phyloP scores from a whole-genome alignment of 306 rosid species.

The Cucurbita argyrosperma region DNA sequence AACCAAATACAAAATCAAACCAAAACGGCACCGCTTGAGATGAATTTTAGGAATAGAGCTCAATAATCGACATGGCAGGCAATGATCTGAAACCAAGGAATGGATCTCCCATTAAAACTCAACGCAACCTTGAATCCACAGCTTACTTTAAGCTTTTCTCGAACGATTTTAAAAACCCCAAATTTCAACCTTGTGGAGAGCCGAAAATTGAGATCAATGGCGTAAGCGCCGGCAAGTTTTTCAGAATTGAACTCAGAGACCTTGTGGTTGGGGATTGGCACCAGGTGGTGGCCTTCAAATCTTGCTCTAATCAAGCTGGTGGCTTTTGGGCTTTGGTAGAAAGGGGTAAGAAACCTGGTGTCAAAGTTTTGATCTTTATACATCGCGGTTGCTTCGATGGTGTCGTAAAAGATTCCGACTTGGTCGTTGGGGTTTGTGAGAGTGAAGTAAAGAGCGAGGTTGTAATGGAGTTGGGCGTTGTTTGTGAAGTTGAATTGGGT shows the following conservation, averaged over 20 bases:
- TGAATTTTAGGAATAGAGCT: not conserved
- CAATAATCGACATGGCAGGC: not conserved
- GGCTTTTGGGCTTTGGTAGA: not conserved
- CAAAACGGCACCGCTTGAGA: too few species aligned
- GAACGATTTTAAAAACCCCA: not conserved
- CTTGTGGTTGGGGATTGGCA: not conserved
- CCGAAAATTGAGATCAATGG: not conserved
- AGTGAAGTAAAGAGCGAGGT: constrained; percentile 8
- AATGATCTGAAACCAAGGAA: not conserved
- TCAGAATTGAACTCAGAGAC: not conserved
- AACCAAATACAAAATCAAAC: too few species aligned
- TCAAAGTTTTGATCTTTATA: not conserved
- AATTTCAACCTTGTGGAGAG: not conserved
- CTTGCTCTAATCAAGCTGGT: not conserved
- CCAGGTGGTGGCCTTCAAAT: not conserved
- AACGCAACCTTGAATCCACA: not conserved
- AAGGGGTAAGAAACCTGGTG: not conserved
- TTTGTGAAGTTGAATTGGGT: constrained; percentile 23
- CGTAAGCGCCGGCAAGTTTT: not conserved
- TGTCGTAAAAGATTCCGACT: not conserved
- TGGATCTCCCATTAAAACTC: not conserved
- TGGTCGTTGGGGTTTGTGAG: constrained; percentile 36
- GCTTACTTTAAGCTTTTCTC: not conserved
- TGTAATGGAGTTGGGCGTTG: constrained; percentile 3
- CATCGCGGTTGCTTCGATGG: not conserved